Evolutionary conservation across 345 rosid genomes (phyloP), one percentile per base, ranked within the genome.

Genomic region (Eucalyptus shirleyi): DNA sequence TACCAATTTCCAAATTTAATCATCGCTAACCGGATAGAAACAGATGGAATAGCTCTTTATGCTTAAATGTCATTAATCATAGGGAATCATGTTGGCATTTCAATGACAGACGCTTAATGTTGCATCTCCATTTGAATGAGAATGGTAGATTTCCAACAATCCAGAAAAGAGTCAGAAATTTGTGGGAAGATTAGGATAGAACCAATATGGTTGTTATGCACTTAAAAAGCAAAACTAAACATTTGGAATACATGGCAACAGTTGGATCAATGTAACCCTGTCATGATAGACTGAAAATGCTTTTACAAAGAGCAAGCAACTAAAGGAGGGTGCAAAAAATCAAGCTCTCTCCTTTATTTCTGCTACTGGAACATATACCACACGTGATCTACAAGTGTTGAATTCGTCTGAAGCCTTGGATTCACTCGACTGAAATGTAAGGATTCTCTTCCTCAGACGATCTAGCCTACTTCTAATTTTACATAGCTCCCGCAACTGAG

Each of bases 341-440:
- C 30, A 86, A 51, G 88, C 88, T 11, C 83, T 95, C 91, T 96
- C 99, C 91, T 88, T 94, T 89, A 97, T 88, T 91, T 93, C 95
- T 60, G 97, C 98, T 87, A 91, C 86, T 15, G 99, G 99, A 87
- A 98, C 94, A 94, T 93, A 97, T 80, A 95, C 88, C 87, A 96
- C 92, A 56, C 93, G 89, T 40, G 96, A 93, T 83, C 88, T 92
- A 18, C 49, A 53, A 30, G 86, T 23, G 50, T 88, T 80, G 67
- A 81, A 85, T 90, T 86, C 89, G 34, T 89, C 91, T 9, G 92
- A 91, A 91, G 90, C 95, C 89, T 93, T 95, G 50, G 88, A 72
- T 91, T 93, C 94, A 88, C 88, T 89, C 59, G 83, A 90, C 86
- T 89, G 92, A 89, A 91, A 89, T 87, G 89, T 92, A 30, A 91